Base-by-base conservation (phyloP, 805 yeast genomes). In the Monosporozyma servazzii region DNA sequence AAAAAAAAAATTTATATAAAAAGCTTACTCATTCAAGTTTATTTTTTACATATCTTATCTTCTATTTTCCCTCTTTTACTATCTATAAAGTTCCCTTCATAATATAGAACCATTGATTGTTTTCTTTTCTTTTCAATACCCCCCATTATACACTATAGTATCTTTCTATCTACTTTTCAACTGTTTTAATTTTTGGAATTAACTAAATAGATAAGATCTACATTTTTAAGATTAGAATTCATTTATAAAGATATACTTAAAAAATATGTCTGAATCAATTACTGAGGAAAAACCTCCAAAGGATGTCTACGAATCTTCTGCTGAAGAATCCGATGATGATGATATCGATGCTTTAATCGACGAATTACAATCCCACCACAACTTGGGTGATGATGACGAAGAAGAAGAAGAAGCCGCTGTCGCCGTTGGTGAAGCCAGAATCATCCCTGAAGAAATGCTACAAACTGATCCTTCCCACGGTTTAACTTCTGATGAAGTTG, bases 391-490 rank as follows among this genome's bases (percentile, higher is more conserved):
- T 11, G 81, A 67, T 3, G 84, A 75, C 1, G 80, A 72, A 3
- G 82, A 74, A 47, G 80, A 72, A 45, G 74, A 66, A 39, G 74
- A 66, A 23, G 72, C 59, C 33, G 67, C 59, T 45, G 72, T 63
- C 54, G 81, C 78, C 47, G 82, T 77, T 55, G 77, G 76, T 58
- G 75, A 81, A 54, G 80, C 82, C 70, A 81, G 84, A 71, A 85
- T 86, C 54, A 88, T 88, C 50, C 95, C 96, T 51, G 96, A 88
- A 64, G 93, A 85, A 66, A 72, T 86, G 59, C 77, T 88, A 64
- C 83, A 85, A 71, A 88, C 96, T 56, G 88, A 84, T 75, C 88
- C 89, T 48, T 66, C 81, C 48, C 68, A 68, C 61, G 96, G 96
- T 80, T 79, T 88, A 66, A 69, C 84, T 55, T 72, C 80, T 54